Percentiles rank a stretch among this genome's conserved stretches.
Evolutionary conservation across 2,329 filamentous ascomycete genomes (phyloP).

Genomic region (Domatiomyces globalis): DNA sequence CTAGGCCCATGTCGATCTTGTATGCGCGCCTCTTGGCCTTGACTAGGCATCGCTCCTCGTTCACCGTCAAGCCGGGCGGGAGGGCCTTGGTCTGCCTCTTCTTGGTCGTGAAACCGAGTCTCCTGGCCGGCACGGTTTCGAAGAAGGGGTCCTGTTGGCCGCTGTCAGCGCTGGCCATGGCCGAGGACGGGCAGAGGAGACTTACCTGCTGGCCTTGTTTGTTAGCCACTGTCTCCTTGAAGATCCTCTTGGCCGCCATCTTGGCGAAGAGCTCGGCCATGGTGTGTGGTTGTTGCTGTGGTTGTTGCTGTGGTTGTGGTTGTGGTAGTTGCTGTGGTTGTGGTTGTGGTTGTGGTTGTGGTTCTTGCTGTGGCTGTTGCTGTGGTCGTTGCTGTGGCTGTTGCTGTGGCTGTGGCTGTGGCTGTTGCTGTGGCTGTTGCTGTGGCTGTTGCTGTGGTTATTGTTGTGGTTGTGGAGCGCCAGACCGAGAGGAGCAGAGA

Average conservation of each 20-base stretch:
- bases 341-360: too few species aligned
- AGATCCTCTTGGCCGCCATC: conserved; percentile 41
- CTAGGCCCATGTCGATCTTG: conserved; percentile 68
- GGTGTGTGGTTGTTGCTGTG: conserved; percentile 19
- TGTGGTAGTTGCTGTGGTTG: too few species aligned
- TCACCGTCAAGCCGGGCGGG: conserved; percentile 64
- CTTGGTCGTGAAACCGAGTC: conserved; percentile 46
- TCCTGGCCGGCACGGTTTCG: conserved; percentile 62
- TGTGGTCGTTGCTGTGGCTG: too few species aligned
- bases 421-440: too few species aligned
- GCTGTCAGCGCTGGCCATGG: conserved; percentile 1
- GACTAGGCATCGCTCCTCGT: conserved; percentile 71
- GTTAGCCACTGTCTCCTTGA: conserved; percentile 44
- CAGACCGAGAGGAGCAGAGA: too few species aligned
- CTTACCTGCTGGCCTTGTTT: conserved; percentile 45
- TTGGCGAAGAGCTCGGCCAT: conserved; percentile 45
- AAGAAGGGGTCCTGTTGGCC: conserved; percentile 69
- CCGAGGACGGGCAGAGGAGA: conserved; percentile 5
- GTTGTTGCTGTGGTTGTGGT: too few species aligned
- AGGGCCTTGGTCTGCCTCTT: conserved; percentile 78
- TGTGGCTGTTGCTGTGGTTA: too few species aligned
- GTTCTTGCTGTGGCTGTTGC: too few species aligned
- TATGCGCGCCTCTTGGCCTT: conserved; percentile 78
- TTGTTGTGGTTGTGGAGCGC: too few species aligned
- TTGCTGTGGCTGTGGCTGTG: too few species aligned